Percentiles rank a stretch among this genome's conserved stretches.
Evolutionary conservation across 345 rosid species (phyloP).

Genomic region (Arabis hirsuta): DNA sequence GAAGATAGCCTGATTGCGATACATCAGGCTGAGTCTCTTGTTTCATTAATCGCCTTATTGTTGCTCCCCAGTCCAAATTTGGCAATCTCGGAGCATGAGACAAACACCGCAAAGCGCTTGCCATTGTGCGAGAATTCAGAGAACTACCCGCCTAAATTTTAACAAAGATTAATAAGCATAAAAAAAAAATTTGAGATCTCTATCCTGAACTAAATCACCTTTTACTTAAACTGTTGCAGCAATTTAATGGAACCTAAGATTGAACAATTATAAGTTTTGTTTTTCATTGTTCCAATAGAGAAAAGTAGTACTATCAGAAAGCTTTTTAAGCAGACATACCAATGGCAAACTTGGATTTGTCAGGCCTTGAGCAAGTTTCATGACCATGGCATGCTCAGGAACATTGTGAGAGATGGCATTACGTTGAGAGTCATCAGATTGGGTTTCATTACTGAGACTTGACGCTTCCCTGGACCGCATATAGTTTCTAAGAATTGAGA

Average conservation of each 20-base stretch:
- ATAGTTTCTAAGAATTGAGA: slow-evolving; percentile 69
- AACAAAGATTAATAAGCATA: slow-evolving; percentile 31
- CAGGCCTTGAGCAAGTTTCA: slow-evolving; percentile 72
- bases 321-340: slow-evolving; percentile 51
- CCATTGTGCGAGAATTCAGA: slow-evolving; percentile 46
- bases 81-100: slow-evolving; percentile 84
- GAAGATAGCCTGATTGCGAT: slow-evolving; percentile 47
- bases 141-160: slow-evolving; percentile 51
- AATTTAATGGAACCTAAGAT: neutral
- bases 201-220: slow-evolving; percentile 12
- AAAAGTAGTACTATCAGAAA: slow-evolving; percentile 22
- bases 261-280: neutral
- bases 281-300: neutral
- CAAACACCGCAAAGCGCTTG: slow-evolving; percentile 72
- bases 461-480: slow-evolving; percentile 61
- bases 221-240: neutral
- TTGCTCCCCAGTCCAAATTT: slow-evolving; percentile 78
- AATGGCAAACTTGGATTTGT: slow-evolving; percentile 49
- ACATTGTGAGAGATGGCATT: slow-evolving; percentile 57
- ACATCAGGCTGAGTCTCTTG: slow-evolving; percentile 56
- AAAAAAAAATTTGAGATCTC: slow-evolving; percentile 21
- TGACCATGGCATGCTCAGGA: slow-evolving; percentile 65
- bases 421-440: slow-evolving; percentile 46
- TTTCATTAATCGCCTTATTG: slow-evolving; percentile 83
- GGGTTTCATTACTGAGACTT: slow-evolving; percentile 39